A percentile compares a stretch with the other conserved stretches of the same genome.
phyloP scores from a whole-genome alignment of 495 filamentous ascomycete species.

The Talaromyces thailandensis region DNA sequence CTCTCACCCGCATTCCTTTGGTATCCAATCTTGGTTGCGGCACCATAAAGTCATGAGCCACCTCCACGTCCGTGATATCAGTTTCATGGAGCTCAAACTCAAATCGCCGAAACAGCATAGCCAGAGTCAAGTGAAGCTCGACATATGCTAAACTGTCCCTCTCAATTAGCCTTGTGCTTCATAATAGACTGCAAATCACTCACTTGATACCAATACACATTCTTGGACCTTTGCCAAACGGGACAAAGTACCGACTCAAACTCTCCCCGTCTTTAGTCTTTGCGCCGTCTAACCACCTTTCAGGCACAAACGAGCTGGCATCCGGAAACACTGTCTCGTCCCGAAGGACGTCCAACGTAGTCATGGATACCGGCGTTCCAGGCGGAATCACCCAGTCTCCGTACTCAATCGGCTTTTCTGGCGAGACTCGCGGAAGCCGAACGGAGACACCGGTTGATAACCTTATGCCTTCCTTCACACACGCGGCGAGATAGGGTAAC shows the following conservation, averaged over 20 bases:
- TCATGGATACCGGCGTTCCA: constrained; percentile 32
- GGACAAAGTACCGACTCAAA: constrained; percentile 11
- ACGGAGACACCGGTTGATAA: constrained; percentile 21
- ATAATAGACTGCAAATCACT: background rate
- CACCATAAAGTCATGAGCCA: constrained; percentile 26
- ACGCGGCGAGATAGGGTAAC: constrained; percentile 27
- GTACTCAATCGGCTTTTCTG: constrained; percentile 21
- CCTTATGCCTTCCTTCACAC: constrained; percentile 31
- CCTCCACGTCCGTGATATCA: constrained; percentile 21
- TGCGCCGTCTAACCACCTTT: constrained; percentile 29
- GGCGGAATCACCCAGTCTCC: constrained; percentile 10
- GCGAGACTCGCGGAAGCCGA: constrained; percentile 24
- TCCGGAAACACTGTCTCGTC: constrained; percentile 28
- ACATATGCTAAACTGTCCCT: background rate
- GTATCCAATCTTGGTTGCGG: constrained; percentile 20
- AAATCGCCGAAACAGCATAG: background rate
- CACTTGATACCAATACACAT: constrained; percentile 21
- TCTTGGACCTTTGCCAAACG: constrained; percentile 16
- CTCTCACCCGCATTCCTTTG: constrained; percentile 18
- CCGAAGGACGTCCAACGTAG: constrained; percentile 23
- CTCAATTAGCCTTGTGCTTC: background rate
- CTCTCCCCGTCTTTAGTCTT: background rate
- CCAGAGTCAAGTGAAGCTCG: background rate
- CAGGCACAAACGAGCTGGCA: constrained; percentile 23
- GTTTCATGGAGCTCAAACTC: constrained; percentile 28